These are phyloP conservation scores for Tetrapisispora pingtungensis DNA, from an alignment of 805 yeast species.

Conservation along the genomic window DNA sequence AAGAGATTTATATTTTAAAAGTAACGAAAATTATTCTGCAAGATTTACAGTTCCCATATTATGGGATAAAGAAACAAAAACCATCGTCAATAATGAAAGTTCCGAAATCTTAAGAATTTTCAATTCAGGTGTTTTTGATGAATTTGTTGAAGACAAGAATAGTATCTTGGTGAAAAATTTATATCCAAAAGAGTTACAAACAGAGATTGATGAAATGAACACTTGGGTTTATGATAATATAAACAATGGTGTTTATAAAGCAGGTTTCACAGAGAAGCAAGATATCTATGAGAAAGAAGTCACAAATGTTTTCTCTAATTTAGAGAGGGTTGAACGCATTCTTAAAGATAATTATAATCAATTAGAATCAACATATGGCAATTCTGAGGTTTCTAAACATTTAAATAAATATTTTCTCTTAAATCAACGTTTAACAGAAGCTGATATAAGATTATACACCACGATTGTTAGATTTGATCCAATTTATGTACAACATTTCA, in stretches of 20 bases:
- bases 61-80: slow-evolving; percentile 75
- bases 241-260: slow-evolving; percentile 87
- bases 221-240: slow-evolving; percentile 74
- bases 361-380: slow-evolving; percentile 12
- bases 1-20: slow-evolving; percentile 64
- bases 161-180: slow-evolving; percentile 32
- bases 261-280: slow-evolving; percentile 82
- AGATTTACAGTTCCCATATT: slow-evolving; percentile 88
- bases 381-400: slow-evolving; percentile 10
- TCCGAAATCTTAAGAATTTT: slow-evolving; percentile 81
- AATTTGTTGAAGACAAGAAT: slow-evolving; percentile 36
- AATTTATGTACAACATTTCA: slow-evolving; percentile 91
- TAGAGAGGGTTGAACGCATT: slow-evolving; percentile 61
- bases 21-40: slow-evolving; percentile 66
- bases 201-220: slow-evolving; percentile 66
- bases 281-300: slow-evolving; percentile 71
- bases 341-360: slow-evolving; percentile 37
- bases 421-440: slow-evolving; percentile 71
- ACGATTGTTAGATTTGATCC: slow-evolving; percentile 88
- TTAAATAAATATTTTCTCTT: slow-evolving; percentile 35
- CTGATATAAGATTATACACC: slow-evolving; percentile 78
- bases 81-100: slow-evolving; percentile 88
- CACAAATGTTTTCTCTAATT: slow-evolving; percentile 46
- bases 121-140: slow-evolving; percentile 59
- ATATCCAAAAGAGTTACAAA: slow-evolving; percentile 47